A percentile compares a stretch with the other conserved stretches of the same genome.
These are phyloP conservation scores for Metarhizium brunneum DNA, from an alignment of 2,329 filamentous ascomycete genomes.

Conservation along the genomic window DNA sequence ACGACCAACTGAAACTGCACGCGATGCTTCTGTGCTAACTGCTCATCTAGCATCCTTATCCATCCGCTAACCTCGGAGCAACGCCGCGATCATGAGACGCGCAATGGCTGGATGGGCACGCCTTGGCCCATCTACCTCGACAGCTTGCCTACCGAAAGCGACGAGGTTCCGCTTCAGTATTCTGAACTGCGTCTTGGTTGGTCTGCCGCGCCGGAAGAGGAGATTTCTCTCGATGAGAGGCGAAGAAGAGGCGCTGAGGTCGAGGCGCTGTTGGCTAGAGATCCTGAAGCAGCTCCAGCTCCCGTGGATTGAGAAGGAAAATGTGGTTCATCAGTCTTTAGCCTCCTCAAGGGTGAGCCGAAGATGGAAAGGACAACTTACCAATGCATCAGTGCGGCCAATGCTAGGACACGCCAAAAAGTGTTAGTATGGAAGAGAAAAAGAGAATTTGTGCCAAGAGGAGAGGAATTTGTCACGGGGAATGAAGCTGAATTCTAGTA, in stretches of 20 bases:
- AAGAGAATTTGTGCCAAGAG: too few species aligned
- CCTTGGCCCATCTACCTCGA: slow-evolving; percentile 25
- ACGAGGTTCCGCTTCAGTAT: slow-evolving; percentile 21
- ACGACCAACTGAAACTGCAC: not conserved
- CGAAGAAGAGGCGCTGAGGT: slow-evolving; percentile 18
- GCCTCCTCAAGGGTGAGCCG: too few species aligned
- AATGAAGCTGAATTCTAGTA: too few species aligned
- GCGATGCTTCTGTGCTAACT: not conserved
- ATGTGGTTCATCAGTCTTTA: not conserved
- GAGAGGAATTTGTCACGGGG: too few species aligned
- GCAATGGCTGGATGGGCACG: slow-evolving; percentile 23
- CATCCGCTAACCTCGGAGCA: slow-evolving; percentile 22
- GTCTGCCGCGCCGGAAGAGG: slow-evolving; percentile 17
- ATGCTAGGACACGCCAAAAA: too few species aligned
- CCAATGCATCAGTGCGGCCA: too few species aligned
- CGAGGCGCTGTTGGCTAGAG: slow-evolving; percentile 18
- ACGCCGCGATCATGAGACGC: slow-evolving; percentile 21
- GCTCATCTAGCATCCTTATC: slow-evolving; percentile 16
- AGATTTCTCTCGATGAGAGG: slow-evolving; percentile 21
- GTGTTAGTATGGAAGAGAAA: too few species aligned
- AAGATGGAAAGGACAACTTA: too few species aligned
- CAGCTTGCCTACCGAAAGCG: slow-evolving; percentile 14
- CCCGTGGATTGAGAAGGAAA: slow-evolving; percentile 11
- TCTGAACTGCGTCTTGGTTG: slow-evolving; percentile 21
- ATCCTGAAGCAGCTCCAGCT: slow-evolving; percentile 21